A percentile compares a stretch with the other conserved stretches of the same genome.
phyloP scores from a whole-genome alignment of 495 filamentous ascomycete genomes.

The Talaromyces trachyspermus region DNA sequence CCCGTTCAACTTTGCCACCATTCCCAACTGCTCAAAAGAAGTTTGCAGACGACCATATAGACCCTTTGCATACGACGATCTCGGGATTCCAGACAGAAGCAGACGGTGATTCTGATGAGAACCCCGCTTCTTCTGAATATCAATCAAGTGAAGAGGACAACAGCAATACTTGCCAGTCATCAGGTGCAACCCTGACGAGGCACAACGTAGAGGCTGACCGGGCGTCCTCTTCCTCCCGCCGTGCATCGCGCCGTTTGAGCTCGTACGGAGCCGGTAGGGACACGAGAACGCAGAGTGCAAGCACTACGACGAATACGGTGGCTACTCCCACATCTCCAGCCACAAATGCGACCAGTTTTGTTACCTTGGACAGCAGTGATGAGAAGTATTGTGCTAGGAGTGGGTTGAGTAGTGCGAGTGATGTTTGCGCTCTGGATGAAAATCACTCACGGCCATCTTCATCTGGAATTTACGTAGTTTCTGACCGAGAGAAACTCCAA shows the following conservation, averaged over 20 bases:
- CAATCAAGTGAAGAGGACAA: background rate
- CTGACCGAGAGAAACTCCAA: constrained; percentile 11
- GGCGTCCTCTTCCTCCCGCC: constrained; percentile 25
- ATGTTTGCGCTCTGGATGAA: constrained; percentile 12
- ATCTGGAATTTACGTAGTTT: constrained; percentile 18
- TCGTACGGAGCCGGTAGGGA: constrained; percentile 35
- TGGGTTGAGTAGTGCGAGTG: constrained; percentile 17
- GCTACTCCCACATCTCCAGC: constrained; percentile 41
- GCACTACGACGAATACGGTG: constrained; percentile 35
- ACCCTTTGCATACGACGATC: constrained; percentile 2
- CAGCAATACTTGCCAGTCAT: constrained; percentile 10
- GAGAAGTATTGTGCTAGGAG: constrained; percentile 30
- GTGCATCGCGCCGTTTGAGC: constrained; percentile 27
- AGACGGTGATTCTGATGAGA: background rate
- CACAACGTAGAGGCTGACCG: constrained; percentile 24
- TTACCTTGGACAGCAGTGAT: constrained; percentile 42
- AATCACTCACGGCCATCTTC: constrained; percentile 26
- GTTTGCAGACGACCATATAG: background rate
- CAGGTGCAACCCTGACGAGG: constrained; percentile 19
- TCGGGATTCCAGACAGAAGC: background rate
- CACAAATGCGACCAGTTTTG: constrained; percentile 46
- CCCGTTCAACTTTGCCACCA: background rate
- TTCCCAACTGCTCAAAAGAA: background rate
- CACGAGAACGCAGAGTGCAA: constrained; percentile 37
- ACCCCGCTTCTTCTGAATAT: background rate